Evolutionary conservation across 2,329 filamentous ascomycete genomes (phyloP).

Genomic region (Lachnellula willkommii): DNA sequence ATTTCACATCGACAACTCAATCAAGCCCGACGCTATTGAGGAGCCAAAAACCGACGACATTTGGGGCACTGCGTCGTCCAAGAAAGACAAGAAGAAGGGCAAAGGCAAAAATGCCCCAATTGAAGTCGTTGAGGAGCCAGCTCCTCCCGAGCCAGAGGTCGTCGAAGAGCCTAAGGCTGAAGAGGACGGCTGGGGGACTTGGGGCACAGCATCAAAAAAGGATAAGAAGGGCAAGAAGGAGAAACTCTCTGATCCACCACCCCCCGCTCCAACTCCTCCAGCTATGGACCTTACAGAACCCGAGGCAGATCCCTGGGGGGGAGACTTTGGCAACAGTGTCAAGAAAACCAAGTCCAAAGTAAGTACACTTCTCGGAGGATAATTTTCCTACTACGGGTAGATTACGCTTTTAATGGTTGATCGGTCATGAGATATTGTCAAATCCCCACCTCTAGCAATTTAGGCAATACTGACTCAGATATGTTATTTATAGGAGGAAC

Average conservation of each 20-base stretch:
- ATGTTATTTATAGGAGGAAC: slow-evolving; percentile 29
- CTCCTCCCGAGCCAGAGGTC: slow-evolving; percentile 39
- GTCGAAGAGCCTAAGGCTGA: slow-evolving; percentile 40
- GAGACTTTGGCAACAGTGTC: slow-evolving; percentile 28
- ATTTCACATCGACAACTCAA: slow-evolving; percentile 26
- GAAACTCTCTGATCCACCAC: slow-evolving; percentile 38
- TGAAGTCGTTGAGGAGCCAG: slow-evolving; percentile 42
- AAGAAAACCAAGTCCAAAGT: slow-evolving; percentile 39
- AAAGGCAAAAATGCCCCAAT: slow-evolving; percentile 46
- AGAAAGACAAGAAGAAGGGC: slow-evolving; percentile 46
- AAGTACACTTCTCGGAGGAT: too few relatives aligned
- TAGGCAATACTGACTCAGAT: too few relatives aligned
- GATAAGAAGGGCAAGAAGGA: slow-evolving; percentile 37
- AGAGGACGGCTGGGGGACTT: slow-evolving; percentile 41
- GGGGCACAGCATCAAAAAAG: slow-evolving; percentile 42
- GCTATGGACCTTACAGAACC: slow-evolving; percentile 42
- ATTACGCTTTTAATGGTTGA: too few relatives aligned
- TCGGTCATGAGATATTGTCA: too few relatives aligned
- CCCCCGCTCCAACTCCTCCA: slow-evolving; percentile 45
- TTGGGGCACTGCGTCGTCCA: slow-evolving; percentile 22
- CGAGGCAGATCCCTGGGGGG: slow-evolving; percentile 35
- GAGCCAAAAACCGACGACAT: slow-evolving; percentile 42
- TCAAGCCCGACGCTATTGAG: slow-evolving; percentile 43
- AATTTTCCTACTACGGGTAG: too few relatives aligned
- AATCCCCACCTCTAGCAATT: too few relatives aligned